Evolutionary conservation across 768 basidiomycete genomes (phyloP), one percentile per base, ranked within the genome.

Genomic region (Pleurotus tuoliensis): DNA sequence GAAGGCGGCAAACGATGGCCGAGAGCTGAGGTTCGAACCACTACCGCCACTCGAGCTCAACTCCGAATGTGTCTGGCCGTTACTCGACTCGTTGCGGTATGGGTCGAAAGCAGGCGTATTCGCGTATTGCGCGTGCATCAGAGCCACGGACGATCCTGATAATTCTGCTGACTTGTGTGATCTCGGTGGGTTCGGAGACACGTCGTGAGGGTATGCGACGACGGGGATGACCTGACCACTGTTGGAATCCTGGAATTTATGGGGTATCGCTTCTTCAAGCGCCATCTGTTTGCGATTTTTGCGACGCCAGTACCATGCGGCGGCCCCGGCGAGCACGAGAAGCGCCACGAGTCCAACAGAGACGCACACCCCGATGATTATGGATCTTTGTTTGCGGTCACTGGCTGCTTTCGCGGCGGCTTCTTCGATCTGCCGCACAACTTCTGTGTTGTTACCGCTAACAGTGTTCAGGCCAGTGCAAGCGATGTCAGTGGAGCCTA

Each of bases 321-420:
- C 58, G 3, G 57, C 63, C 5, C 60, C 64, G 12, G 45, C 55
- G 9, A 64, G 61, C 34, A 74, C 51, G 20, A 75, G 53, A 3
- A 72, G 51, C 22, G 39, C 39, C 24, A 68, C 55, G 7, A 72
- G 63, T 11, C 51, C 51, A 18, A 73, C 41, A 7, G 71, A 64
- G 2, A 72, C 63, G 16, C 67, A 65, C 16, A 74, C 66, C 2
- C 70, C 75, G 5, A 67, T 67, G 22, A 70, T 64, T 34, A 71
- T 61, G 5, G 61, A 52, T 24, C 61, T 60, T 20, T 63, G 66
- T 39, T 63, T 62, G 13, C 55, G 60, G 3, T 54, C 56, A 13
- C 58, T 62, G 2, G 59, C 63, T 7, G 59, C 63, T 49, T 61
- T 34, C 3, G 41, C 52, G 13, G 67, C 56, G 3, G 51, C 51